These are phyloP conservation scores for Microsporum audouinii DNA, from an alignment of 2,329 filamentous ascomycete species.

Conservation along the genomic window DNA sequence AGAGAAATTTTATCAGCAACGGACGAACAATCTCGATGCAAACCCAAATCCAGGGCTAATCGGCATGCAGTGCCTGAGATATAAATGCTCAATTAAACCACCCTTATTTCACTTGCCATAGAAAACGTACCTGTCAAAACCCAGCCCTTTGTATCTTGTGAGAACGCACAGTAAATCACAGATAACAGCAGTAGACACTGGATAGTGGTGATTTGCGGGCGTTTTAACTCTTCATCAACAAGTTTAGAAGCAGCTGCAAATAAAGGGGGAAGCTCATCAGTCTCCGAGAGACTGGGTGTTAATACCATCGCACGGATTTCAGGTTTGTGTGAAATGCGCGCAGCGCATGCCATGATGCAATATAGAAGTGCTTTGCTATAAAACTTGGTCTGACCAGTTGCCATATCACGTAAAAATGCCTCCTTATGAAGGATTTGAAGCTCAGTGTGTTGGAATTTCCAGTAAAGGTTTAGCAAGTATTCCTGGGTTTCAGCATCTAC, in stretches of 20 bases:
- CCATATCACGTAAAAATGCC: slow-evolving; percentile 8
- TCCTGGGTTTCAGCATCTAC: slow-evolving; percentile 7
- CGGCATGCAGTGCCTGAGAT: slow-evolving; percentile 11
- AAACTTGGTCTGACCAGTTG: slow-evolving; percentile 8
- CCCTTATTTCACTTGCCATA: not conserved
- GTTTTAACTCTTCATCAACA: slow-evolving; percentile 12
- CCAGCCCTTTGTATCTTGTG: slow-evolving; percentile 15
- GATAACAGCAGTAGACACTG: slow-evolving; percentile 14
- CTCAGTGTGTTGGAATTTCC: slow-evolving; percentile 11
- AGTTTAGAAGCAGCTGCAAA: slow-evolving; percentile 10
- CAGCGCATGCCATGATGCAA: slow-evolving; percentile 13
- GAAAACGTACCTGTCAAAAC: slow-evolving; percentile 9
- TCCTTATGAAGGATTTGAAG: slow-evolving; percentile 8
- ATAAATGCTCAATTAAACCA: not conserved
- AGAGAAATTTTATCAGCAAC: slow-evolving; percentile 5
- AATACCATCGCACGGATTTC: slow-evolving; percentile 12
- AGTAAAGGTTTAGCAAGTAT: slow-evolving; percentile 9
- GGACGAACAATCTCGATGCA: slow-evolving; percentile 12
- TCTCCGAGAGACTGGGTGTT: slow-evolving; percentile 2
- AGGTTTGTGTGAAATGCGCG: slow-evolving; percentile 9
- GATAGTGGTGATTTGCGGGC: slow-evolving; percentile 13
- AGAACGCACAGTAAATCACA: slow-evolving; percentile 12
- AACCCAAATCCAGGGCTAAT: slow-evolving; percentile 13
- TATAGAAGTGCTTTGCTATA: slow-evolving; percentile 14
- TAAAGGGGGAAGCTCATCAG: slow-evolving; percentile 8